A percentile compares a stretch with the other conserved stretches of the same genome.
Evolutionary conservation across 1,284 basidiomycete genomes (phyloP).

Genomic region (Schizophyllum amplum): DNA sequence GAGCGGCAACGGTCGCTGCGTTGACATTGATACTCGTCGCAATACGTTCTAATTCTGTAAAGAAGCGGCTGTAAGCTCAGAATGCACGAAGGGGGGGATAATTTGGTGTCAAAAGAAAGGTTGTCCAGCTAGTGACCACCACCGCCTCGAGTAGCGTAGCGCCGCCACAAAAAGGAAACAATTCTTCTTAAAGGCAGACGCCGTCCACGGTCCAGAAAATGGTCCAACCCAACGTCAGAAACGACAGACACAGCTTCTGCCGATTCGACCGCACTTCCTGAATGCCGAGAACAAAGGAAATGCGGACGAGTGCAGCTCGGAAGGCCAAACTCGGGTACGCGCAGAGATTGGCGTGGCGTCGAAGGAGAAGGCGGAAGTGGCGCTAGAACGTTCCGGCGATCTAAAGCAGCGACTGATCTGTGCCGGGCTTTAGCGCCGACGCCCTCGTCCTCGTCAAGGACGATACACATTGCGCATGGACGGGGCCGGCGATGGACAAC

Average conservation of each 20-base stretch:
- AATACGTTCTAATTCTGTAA: conserved; percentile 24
- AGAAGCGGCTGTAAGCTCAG: conserved; percentile 1
- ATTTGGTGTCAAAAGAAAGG: background rate
- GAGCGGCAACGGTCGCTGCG: conserved; percentile 26
- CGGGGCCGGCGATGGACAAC: background rate
- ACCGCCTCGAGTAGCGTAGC: background rate
- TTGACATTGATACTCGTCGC: conserved; percentile 23
- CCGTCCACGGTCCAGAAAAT: background rate
- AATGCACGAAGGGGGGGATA: background rate
- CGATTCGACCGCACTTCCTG: background rate
- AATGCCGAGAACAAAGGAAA: background rate
- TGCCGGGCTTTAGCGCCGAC: background rate
- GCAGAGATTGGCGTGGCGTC: background rate
- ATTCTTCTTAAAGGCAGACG: background rate
- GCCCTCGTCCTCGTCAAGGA: background rate
- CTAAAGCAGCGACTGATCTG: background rate
- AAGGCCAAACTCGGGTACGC: background rate
- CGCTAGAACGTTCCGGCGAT: background rate
- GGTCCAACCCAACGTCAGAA: background rate
- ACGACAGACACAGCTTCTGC: background rate
- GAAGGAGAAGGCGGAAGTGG: background rate
- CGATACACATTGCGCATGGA: background rate
- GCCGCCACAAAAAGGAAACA: background rate
- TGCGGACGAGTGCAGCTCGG: background rate
- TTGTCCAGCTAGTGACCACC: background rate